Evolutionary conservation across 306 rosid species (phyloP), one percentile per base, ranked within the genome.

Genomic region (Acmispon strigosus): DNA sequence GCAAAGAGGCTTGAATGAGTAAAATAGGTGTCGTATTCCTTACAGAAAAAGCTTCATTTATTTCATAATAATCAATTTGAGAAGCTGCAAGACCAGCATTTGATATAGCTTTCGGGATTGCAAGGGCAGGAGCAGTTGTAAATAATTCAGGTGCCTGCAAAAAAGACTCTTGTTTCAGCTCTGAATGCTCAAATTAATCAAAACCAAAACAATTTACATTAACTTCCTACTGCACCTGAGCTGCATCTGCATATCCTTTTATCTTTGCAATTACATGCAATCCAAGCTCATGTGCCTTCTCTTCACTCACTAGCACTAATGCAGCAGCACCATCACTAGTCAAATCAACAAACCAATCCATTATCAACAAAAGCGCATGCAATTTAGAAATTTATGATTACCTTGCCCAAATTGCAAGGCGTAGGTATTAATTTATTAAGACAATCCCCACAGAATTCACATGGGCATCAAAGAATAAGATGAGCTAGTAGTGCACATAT

Each of bases 1-100:
- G 32, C 32, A 27, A 27, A 27, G 32, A 27, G n/a, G 22, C 54
- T 20, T 61, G 67, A 75, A 51, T 14, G 32, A 24, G 54, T 49
- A 61, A 76, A 37, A 48, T 39, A 66, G 22, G 45, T 15, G 41
- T 1, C 12, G 55, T n/a, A n/a, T 67, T 53, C 70, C 96, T 74
- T 81, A 90, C 98, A 11, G 98, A 89, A 79, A 93, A 93, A 10
- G 98, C 98, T 83, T 93, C 98, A 78, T 93, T 90, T 81, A 93
- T 93, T 81, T 93, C 96, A 70, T 82, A 93, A 73, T 80, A 90
- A 86, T 90, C 96, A 62, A 92, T 84, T 70, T 88, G 90, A 76
- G 98, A 88, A 77, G 91, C 87, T 73, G 77, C 69, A 77, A 92
- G 85, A 72, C 96, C 87, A 80, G 98, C 84, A 84, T 86, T 88